Evolutionary conservation across 2,329 filamentous ascomycete species (phyloP).

Genomic region (Neopestalotiopsis sp.): DNA sequence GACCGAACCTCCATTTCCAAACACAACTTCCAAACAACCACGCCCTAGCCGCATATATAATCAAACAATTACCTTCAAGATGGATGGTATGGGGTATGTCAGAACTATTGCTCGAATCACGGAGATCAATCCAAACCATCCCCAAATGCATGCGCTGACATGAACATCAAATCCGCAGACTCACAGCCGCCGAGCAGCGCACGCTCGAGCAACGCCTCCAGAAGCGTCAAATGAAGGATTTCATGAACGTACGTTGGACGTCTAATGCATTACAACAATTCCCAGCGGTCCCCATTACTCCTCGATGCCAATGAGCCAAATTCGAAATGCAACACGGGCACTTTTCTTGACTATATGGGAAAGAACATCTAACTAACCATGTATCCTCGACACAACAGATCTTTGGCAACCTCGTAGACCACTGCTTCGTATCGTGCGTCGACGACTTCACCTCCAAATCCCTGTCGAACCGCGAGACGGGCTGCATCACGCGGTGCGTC

Average conservation of each 20-base stretch:
- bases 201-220: conserved; percentile 95
- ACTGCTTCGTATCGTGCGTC: conserved; percentile 96
- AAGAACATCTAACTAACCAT: background rate
- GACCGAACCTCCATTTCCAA: too few species aligned
- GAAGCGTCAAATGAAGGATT: conserved; percentile 98
- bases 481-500: conserved; percentile 93
- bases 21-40: background rate
- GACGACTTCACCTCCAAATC: conserved; percentile 99
- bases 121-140: background rate
- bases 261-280: too few species aligned
- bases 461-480: conserved; percentile 83
- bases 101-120: too few species aligned
- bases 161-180: conserved; percentile 43
- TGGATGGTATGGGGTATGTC: conserved; percentile 21
- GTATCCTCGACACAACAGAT: conserved; percentile 44
- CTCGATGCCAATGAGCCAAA: too few species aligned
- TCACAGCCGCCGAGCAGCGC: conserved; percentile 82
- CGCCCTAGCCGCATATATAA: background rate
- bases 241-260: conserved; percentile 80
- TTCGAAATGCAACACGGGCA: too few species aligned
- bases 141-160: conserved; percentile 8
- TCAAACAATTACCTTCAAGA: background rate
- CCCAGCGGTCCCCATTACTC: too few species aligned
- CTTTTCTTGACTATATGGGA: too few species aligned
- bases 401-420: conserved; percentile 74